phyloP scores from a whole-genome alignment of 768 basidiomycete genomes.

The Chalciporus sphaerocephalus region DNA sequence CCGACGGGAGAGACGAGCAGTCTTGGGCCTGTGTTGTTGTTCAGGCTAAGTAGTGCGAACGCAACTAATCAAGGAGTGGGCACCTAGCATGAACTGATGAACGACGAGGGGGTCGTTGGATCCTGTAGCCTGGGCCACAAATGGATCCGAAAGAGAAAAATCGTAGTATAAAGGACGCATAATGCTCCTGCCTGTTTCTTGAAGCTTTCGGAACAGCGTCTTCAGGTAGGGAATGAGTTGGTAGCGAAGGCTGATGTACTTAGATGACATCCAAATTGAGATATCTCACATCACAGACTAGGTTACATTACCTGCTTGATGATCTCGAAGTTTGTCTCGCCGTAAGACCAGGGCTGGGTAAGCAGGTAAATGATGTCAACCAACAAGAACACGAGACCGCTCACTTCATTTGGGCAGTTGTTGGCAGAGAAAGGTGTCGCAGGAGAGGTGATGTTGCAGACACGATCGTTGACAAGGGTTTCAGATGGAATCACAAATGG shows the following conservation, averaged over 20 bases:
- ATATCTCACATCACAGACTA: not conserved
- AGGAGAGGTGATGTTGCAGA: not conserved
- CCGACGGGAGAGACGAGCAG: slow-evolving; percentile 35
- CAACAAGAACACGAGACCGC: no score
- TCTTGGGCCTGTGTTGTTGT: slow-evolving; percentile 21
- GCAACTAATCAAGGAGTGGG: not conserved
- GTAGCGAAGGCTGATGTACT: slow-evolving; percentile 38
- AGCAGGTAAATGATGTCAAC: no score
- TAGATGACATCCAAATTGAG: not conserved
- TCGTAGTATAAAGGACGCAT: slow-evolving; percentile 34
- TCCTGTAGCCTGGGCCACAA: slow-evolving; percentile 20
- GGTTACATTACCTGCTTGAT: slow-evolving; percentile 28
- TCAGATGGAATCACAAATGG: no score
- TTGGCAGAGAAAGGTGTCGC: not conserved
- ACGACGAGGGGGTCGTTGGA: slow-evolving; percentile 26
- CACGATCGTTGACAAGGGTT: no score
- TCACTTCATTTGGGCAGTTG: not conserved
- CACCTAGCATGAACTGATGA: slow-evolving; percentile 35
- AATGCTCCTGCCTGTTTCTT: slow-evolving; percentile 29
- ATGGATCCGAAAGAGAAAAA: slow-evolving; percentile 30
- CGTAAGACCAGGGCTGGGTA: slow-evolving; percentile 39
- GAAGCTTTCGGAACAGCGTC: slow-evolving; percentile 30
- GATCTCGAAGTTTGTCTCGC: slow-evolving; percentile 34
- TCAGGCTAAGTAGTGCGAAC: not conserved
- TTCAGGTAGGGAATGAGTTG: slow-evolving; percentile 33